phyloP scores from a whole-genome alignment of 768 basidiomycete species.

The Suillus subaureus region DNA sequence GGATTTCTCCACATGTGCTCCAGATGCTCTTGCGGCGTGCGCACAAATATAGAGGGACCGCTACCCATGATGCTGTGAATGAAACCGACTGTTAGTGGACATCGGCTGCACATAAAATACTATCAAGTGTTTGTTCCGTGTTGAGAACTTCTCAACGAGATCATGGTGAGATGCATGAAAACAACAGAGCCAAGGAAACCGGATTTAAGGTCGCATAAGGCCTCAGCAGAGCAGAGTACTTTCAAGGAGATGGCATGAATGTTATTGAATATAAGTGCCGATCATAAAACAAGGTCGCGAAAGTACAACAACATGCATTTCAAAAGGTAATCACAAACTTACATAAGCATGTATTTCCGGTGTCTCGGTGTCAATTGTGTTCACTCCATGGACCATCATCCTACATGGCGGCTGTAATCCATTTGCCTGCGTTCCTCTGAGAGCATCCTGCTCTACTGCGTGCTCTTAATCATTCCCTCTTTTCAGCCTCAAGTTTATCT shows the following conservation, averaged over 20 bases:
- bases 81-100: background rate
- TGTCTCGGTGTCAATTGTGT: no score
- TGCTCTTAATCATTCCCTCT: no score
- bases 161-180: background rate
- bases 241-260: background rate
- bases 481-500: no score
- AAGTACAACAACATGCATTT: background rate
- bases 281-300: background rate
- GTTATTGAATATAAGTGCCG: background rate
- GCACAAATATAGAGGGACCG: constrained; percentile 13
- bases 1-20: constrained; percentile 11
- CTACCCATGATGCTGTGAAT: constrained; percentile 7
- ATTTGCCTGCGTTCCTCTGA: no score
- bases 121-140: background rate
- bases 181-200: constrained; percentile 5
- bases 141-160: background rate
- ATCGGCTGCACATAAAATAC: background rate
- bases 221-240: no score
- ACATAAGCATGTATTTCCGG: no score
- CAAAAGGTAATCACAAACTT: background rate
- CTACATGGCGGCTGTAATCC: no score
- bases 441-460: no score
- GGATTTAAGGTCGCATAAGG: background rate
- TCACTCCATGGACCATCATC: no score
- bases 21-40: constrained; percentile 16